These are phyloP conservation scores for Ophiocordyceps camponoti-rufipedis DNA, from an alignment of 2,329 filamentous ascomycete genomes.

Conservation along the genomic window DNA sequence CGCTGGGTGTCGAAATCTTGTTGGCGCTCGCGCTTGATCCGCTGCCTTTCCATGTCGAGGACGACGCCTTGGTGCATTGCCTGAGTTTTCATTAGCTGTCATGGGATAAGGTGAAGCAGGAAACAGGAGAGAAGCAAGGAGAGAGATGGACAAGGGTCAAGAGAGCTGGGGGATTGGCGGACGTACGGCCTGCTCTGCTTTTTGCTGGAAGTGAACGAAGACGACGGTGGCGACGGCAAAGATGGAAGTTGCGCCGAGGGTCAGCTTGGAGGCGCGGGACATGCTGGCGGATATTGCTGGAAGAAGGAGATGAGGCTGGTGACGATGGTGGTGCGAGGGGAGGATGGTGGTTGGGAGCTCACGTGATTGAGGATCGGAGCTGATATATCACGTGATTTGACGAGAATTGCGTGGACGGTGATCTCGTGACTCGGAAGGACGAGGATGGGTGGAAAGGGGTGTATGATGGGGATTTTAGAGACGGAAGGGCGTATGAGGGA, in stretches of 20 bases:
- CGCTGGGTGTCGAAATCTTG: conserved; percentile 89
- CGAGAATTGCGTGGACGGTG: too few relatives aligned
- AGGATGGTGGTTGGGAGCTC: not conserved
- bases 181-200: conserved; percentile 62
- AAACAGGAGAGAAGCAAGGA: not conserved
- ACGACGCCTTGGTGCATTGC: conserved; percentile 93
- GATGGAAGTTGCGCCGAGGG: conserved; percentile 58
- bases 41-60: conserved; percentile 86
- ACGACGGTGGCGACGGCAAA: conserved; percentile 60
- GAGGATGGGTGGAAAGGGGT: too few relatives aligned
- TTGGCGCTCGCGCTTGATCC: conserved; percentile 75
- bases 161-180: not conserved
- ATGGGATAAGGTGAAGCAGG: too few relatives aligned
- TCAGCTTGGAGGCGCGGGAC: conserved; percentile 82
- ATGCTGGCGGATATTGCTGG: conserved; percentile 27
- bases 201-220: conserved; percentile 81
- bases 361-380: not conserved
- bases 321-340: not conserved
- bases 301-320: not conserved
- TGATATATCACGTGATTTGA: not conserved
- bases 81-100: conserved; percentile 25
- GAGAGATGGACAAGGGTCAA: not conserved
- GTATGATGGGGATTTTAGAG: too few relatives aligned
- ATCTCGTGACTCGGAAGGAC: too few relatives aligned
- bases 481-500: too few relatives aligned